Percentiles rank a stretch among this genome's conserved stretches.
These are phyloP conservation scores for Xylaria sp. DNA, from an alignment of 2,329 filamentous ascomycete genomes.

Conservation along the genomic window DNA sequence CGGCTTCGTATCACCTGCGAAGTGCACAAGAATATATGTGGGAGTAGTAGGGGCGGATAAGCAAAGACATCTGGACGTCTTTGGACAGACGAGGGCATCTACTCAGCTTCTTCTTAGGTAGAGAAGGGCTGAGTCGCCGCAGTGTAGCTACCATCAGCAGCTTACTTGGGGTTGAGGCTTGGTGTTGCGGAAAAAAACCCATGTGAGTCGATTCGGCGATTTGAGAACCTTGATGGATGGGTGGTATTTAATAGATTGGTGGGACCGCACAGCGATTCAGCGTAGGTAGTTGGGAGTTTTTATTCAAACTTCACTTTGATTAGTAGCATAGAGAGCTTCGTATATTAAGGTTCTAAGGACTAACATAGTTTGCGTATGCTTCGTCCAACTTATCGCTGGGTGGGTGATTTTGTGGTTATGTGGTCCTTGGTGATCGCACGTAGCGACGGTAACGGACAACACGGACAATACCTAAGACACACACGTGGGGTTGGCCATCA, in stretches of 20 bases:
- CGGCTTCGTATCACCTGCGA: background rate
- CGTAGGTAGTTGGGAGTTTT: too few species aligned
- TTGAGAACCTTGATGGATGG: slow-evolving; percentile 36
- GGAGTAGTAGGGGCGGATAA: background rate
- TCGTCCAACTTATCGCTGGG: too few species aligned
- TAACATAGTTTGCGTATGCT: too few species aligned
- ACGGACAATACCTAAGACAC: too few species aligned
- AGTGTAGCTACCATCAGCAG: background rate
- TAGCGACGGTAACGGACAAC: too few species aligned
- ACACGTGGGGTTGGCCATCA: slow-evolving; percentile 28
- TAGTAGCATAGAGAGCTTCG: background rate
- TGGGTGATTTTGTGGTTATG: too few species aligned
- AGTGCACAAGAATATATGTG: background rate
- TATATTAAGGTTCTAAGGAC: background rate
- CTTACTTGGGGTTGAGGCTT: background rate
- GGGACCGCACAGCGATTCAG: too few species aligned
- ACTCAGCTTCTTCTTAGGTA: background rate
- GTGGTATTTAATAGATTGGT: background rate
- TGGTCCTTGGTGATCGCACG: background rate
- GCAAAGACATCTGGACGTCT: background rate
- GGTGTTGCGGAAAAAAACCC: background rate
- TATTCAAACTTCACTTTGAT: too few species aligned
- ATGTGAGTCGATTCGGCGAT: slow-evolving; percentile 2
- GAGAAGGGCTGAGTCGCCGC: background rate
- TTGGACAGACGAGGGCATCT: background rate